A percentile compares a stretch with the other conserved stretches of the same genome.
Conservation (phyloP, 2,329 filamentous ascomycete species). For the Fusarium avenaceum region DNA sequence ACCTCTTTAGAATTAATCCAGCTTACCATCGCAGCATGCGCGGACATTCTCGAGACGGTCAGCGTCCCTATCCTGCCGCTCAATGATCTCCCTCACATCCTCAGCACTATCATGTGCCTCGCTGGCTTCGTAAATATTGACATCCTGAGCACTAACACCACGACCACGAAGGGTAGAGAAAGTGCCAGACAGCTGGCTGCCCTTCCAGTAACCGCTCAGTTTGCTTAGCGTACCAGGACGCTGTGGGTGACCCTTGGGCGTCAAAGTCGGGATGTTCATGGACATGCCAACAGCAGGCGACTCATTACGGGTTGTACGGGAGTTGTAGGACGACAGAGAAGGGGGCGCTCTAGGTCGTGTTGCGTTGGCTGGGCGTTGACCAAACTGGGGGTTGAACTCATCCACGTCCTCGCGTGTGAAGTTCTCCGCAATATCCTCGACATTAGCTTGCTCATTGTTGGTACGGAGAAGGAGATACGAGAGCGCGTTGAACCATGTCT, state of each 20-base stretch:
- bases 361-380: conserved; percentile 51
- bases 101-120: conserved; percentile 83
- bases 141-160: conserved; percentile 59
- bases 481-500: conserved; percentile 98
- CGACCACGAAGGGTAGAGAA: conserved; percentile 69
- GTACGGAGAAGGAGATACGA: conserved; percentile 91
- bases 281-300: conserved; percentile 68
- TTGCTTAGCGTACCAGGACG: conserved; percentile 67
- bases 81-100: conserved; percentile 83
- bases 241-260: conserved; percentile 60
- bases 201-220: conserved; percentile 71
- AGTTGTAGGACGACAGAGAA: conserved; percentile 86
- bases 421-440: conserved; percentile 69
- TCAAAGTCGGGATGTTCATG: conserved; percentile 69
- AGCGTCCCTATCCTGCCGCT: conserved; percentile 80
- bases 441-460: conserved; percentile 71
- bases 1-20: neutral
- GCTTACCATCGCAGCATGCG: conserved; percentile 95
- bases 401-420: conserved; percentile 74
- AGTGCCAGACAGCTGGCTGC: conserved; percentile 62
- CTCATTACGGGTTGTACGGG: conserved; percentile 75
- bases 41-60: conserved; percentile 93
- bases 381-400: conserved; percentile 83
- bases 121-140: conserved; percentile 70
- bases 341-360: conserved; percentile 67